A percentile compares a stretch with the other conserved stretches of the same genome.
Conservation (phyloP, 768 basidiomycete species). For the Tricholoma hemisulphureum region DNA sequence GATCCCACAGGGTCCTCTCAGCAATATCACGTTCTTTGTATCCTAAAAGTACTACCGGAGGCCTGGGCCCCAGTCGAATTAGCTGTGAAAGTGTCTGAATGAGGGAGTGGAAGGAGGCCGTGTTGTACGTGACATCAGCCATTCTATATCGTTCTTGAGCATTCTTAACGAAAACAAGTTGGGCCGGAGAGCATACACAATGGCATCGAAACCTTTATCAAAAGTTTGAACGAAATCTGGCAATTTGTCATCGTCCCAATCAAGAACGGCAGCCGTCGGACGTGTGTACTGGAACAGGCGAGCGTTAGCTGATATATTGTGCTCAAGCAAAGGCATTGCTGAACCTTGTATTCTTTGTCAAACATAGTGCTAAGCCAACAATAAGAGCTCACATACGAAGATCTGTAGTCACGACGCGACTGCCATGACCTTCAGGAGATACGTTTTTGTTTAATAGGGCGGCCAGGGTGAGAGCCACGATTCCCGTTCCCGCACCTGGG, state of each 20-base stretch:
- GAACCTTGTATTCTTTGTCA: conserved; percentile 47
- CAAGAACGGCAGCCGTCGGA: conserved; percentile 46
- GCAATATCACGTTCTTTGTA: conserved; percentile 84
- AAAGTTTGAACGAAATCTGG: conserved; percentile 42
- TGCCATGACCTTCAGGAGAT: conserved; percentile 12
- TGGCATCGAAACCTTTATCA: conserved; percentile 49
- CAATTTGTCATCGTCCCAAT: conserved; percentile 72
- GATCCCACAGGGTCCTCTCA: conserved; percentile 75
- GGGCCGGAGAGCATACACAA: conserved; percentile 52
- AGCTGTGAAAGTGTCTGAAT: conserved; percentile 63
- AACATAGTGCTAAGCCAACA: not conserved
- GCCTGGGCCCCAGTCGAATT: conserved; percentile 31
- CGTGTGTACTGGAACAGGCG: conserved; percentile 30
- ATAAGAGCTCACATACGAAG: conserved; percentile 50
- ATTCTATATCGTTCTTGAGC: conserved; percentile 50
- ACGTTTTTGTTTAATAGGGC: conserved; percentile 40
- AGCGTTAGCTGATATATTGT: conserved; percentile 58
- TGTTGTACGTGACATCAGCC: conserved; percentile 94
- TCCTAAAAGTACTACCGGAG: conserved; percentile 60
- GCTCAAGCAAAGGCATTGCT: conserved; percentile 74
- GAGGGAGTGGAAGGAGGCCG: conserved; percentile 76
- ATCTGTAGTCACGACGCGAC: conserved; percentile 64
- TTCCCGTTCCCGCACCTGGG: conserved; percentile 83
- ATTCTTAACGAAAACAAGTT: not conserved
- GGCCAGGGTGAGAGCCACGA: conserved; percentile 69